Base-by-base conservation (phyloP, 352 stramenopile genomes). In the Discostella stelligera region DNA sequence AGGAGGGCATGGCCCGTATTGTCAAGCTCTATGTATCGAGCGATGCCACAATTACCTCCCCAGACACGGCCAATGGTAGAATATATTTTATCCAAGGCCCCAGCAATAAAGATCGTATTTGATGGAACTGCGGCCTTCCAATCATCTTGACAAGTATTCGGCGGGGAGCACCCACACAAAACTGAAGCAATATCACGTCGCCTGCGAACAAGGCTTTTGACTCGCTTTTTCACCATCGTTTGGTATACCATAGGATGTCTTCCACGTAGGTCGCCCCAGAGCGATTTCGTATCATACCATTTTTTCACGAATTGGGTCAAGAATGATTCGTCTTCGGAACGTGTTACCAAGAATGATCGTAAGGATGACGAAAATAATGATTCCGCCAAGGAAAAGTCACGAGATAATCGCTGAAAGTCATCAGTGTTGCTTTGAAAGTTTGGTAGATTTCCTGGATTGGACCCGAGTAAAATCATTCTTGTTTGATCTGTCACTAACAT, bases 51-150 rank as follows among this genome's bases (percentile, higher is more conserved):
- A 14, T 62, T 80, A 18, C 71, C 50, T 41, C 74, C 41, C 82
- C 72, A 89, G 55, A 55, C 54, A 18, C 70, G 70, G 46, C 76
- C 82, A 50, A 88, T 77, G 5, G 10, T 73, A 20, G 74, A 72
- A 82, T 89, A 91, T 63, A 92, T 93, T 27, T 78, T 77, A 67
- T 93, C 88, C 27, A 87, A 60, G 37, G 63, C 65, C 14, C 88
- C 88, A 60, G 74, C 68, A 55, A 93, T 32, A 64, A 86, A 90
- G 10, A 91, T 25, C 18, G 85, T 91, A 10, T 73, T 82, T 11
- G 67, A 71, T 54, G 79, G 75, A 32, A 79, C 65, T 13, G 67
- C 68, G 39, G 37, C 37, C 66, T 74, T 79, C 79, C 81, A 89
- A 71, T 90, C 74, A 55, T 86, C 59, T 66, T 78, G 71, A n/a